Percentiles rank a stretch among this genome's conserved stretches.
phyloP scores from a whole-genome alignment of 2,329 filamentous ascomycete species.

The Colletotrichum limetticola region DNA sequence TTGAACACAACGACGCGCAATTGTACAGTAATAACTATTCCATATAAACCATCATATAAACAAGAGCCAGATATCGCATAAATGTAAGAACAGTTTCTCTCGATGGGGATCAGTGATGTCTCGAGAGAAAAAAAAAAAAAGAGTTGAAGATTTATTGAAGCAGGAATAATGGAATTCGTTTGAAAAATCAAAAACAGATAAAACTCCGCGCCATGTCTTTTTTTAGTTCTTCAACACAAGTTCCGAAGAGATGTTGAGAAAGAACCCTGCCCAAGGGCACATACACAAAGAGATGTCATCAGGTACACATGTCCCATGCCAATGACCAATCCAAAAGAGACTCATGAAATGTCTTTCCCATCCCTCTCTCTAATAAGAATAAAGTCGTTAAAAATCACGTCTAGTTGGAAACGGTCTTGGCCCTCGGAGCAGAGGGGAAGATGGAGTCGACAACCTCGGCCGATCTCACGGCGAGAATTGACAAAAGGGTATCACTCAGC shows the following conservation, averaged over 20 bases:
- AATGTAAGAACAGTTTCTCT: background rate
- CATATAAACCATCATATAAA: background rate
- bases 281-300: conserved; percentile 14
- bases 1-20: conserved; percentile 44
- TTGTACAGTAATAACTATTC: conserved; percentile 32
- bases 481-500: conserved; percentile 85
- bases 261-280: background rate
- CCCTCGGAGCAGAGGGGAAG: conserved; percentile 55
- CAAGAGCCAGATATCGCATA: background rate
- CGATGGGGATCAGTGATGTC: background rate
- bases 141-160: background rate
- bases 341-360: background rate
- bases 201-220: conserved; percentile 35
- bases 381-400: background rate
- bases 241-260: conserved; percentile 4
- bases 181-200: background rate
- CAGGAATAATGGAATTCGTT: background rate
- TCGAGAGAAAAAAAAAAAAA: background rate
- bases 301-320: conserved; percentile 7
- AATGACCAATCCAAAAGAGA: conserved; percentile 1
- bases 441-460: conserved; percentile 83
- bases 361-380: conserved; percentile 16
- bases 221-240: conserved; percentile 29
- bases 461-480: conserved; percentile 78
- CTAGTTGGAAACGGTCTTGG: conserved; percentile 31